Evolutionary conservation across 208 protist species (phyloP).

Genomic region (Herpetomonas samuelpessoai): DNA sequence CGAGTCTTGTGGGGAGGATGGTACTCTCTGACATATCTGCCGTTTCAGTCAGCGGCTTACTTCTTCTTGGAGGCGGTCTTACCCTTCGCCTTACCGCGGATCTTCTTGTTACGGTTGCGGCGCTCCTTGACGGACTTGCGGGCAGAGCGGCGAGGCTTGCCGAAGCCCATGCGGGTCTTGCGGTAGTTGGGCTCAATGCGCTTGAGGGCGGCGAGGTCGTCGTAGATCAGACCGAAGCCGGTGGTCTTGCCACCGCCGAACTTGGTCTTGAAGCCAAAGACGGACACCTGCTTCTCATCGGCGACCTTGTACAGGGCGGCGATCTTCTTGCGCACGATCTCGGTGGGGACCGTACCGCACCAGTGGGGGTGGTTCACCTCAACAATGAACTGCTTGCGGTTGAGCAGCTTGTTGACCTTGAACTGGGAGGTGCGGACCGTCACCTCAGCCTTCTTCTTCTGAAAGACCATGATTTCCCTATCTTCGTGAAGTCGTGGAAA

Average conservation of each 20-base stretch:
- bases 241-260: slow-evolving; percentile 99
- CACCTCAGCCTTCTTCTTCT: slow-evolving; percentile 93
- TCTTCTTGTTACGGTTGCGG: slow-evolving; percentile 99
- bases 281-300: slow-evolving; percentile 94
- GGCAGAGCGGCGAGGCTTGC: slow-evolving; percentile 81
- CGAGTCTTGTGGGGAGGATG: too few species aligned
- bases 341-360: slow-evolving; percentile 93
- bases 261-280: slow-evolving; percentile 98
- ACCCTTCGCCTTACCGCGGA: slow-evolving; percentile 96
- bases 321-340: slow-evolving; percentile 94
- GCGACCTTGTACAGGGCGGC: slow-evolving; percentile 97
- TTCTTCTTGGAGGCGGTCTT: slow-evolving; percentile 92
- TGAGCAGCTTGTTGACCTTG: slow-evolving; percentile 99
- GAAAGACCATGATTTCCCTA: slow-evolving; percentile 80
- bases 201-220: slow-evolving; percentile 94
- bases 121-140: slow-evolving; percentile 99
- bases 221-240: slow-evolving; percentile 99
- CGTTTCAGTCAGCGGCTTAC: slow-evolving; percentile 38
- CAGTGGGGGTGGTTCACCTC: slow-evolving; percentile 87
- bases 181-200: slow-evolving; percentile 98
- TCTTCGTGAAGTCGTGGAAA: too few species aligned
- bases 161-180: slow-evolving; percentile 94
- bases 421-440: slow-evolving; percentile 97
- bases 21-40: too few species aligned
- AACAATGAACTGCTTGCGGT: slow-evolving; percentile 99